Evolutionary conservation across 495 filamentous ascomycete genomes (phyloP).

Genomic region (Penicillium tannophilum): DNA sequence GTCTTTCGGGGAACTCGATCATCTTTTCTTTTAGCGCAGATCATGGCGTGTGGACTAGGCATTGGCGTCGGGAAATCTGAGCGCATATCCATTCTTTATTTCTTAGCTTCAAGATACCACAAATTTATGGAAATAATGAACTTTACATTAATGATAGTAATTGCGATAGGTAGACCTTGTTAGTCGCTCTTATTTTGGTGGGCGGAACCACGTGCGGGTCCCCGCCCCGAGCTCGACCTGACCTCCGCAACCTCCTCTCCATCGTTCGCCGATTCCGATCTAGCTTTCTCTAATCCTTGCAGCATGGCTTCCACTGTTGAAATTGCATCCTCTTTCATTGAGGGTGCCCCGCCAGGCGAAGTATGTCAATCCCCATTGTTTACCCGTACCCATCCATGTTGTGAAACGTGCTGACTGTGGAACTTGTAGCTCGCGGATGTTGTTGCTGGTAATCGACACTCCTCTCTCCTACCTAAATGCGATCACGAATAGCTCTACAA

Average conservation of each 20-base stretch:
- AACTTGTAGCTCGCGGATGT: conserved; percentile 78
- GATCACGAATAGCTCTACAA: not conserved
- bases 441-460: conserved; percentile 68
- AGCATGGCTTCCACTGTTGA: conserved; percentile 54
- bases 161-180: not conserved
- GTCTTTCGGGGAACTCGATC: not conserved
- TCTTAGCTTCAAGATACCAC: conserved; percentile 17
- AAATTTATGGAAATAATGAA: conserved; percentile 2
- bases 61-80: conserved; percentile 17
- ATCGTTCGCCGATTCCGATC: conserved; percentile 5
- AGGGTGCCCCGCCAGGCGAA: conserved; percentile 96
- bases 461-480: conserved; percentile 3
- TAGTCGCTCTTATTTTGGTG: not conserved
- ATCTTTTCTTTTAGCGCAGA: conserved; percentile 5
- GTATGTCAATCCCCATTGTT: conserved; percentile 51
- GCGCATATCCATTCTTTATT: conserved; percentile 10
- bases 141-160: not conserved
- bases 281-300: conserved; percentile 5
- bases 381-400: conserved; percentile 9
- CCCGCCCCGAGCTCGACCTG: conserved; percentile 26
- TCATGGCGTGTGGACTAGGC: conserved; percentile 15
- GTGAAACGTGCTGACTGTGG: conserved; percentile 1
- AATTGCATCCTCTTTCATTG: conserved; percentile 82
- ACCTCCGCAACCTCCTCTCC: conserved; percentile 19
- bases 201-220: conserved; percentile 29